A percentile compares a stretch with the other conserved stretches of the same genome.
Evolutionary conservation across 75 land plant species (phyloP).

Genomic region (Pinus taeda): DNA sequence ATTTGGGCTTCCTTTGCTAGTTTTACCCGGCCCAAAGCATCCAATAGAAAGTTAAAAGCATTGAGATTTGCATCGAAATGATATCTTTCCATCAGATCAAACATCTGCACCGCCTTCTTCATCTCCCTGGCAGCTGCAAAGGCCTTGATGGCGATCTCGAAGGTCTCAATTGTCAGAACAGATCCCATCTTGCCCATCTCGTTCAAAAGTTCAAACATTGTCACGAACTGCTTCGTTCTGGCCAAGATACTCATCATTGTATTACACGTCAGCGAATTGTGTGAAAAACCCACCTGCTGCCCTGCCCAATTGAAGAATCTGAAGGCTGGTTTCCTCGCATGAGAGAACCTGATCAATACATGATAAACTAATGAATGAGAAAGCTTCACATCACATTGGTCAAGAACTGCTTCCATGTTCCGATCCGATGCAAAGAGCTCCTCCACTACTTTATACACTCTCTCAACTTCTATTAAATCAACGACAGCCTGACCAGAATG

Average conservation of each 20-base stretch:
- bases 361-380: conserved; percentile 33
- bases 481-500: background rate
- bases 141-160: conserved; percentile 42
- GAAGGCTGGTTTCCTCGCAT: conserved; percentile 54
- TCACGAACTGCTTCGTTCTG: conserved; percentile 62
- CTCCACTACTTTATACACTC: conserved; percentile 52
- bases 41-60: conserved; percentile 40
- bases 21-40: conserved; percentile 44
- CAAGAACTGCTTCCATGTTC: conserved; percentile 62
- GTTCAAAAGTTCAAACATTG: conserved; percentile 44
- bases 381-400: conserved; percentile 33
- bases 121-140: conserved; percentile 58
- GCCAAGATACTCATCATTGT: conserved; percentile 54
- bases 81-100: conserved; percentile 58
- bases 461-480: conserved; percentile 38
- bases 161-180: conserved; percentile 41
- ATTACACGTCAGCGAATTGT: conserved; percentile 44
- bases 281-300: conserved; percentile 32
- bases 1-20: conserved; percentile 56
- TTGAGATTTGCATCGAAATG: conserved; percentile 31
- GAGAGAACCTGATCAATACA: conserved; percentile 41
- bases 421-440: conserved; percentile 56
- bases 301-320: conserved; percentile 70
- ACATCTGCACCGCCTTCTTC: conserved; percentile 51
- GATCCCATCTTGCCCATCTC: conserved; percentile 55